Conservation (phyloP, 208 protist species). For the Kentomonas sorsogonicus region DNA sequence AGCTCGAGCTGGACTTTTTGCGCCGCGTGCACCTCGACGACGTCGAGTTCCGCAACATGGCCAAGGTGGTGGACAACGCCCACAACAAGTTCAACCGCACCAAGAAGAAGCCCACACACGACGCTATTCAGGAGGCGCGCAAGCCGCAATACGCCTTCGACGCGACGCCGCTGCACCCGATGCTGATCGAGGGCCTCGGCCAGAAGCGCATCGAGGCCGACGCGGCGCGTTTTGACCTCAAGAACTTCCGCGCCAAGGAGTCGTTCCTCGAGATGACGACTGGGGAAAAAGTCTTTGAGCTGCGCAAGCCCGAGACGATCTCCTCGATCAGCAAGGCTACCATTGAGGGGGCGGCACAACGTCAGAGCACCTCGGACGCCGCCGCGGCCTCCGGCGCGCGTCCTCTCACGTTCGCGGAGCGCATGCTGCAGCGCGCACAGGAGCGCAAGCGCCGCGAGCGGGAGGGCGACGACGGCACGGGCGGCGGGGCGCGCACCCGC, state of each 20-base stretch:
- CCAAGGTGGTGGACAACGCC: slow-evolving; percentile 78
- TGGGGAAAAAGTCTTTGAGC: slow-evolving; percentile 73
- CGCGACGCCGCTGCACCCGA: slow-evolving; percentile 71
- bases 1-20: slow-evolving; percentile 84
- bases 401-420: slow-evolving; percentile 70
- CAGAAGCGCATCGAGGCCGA: slow-evolving; percentile 53
- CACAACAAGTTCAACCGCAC: slow-evolving; percentile 89
- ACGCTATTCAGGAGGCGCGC: slow-evolving; percentile 78
- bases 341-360: neutral
- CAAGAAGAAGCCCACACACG: slow-evolving; percentile 85
- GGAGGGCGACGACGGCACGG: too few relatives aligned
- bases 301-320: slow-evolving; percentile 55
- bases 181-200: slow-evolving; percentile 65
- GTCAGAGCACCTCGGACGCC: neutral
- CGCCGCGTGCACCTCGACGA: slow-evolving; percentile 50
- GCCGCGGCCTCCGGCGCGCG: neutral
- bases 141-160: slow-evolving; percentile 78
- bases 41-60: slow-evolving; percentile 76
- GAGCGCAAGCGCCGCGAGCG: slow-evolving; percentile 75
- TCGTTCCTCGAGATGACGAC: slow-evolving; percentile 72
- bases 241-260: slow-evolving; percentile 82
- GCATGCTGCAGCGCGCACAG: slow-evolving; percentile 70
- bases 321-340: slow-evolving; percentile 31
- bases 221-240: slow-evolving; percentile 59
- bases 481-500: neutral